Evolutionary conservation across 768 basidiomycete species (phyloP), one percentile per base, ranked within the genome.

Genomic region (Suillus variegatus): DNA sequence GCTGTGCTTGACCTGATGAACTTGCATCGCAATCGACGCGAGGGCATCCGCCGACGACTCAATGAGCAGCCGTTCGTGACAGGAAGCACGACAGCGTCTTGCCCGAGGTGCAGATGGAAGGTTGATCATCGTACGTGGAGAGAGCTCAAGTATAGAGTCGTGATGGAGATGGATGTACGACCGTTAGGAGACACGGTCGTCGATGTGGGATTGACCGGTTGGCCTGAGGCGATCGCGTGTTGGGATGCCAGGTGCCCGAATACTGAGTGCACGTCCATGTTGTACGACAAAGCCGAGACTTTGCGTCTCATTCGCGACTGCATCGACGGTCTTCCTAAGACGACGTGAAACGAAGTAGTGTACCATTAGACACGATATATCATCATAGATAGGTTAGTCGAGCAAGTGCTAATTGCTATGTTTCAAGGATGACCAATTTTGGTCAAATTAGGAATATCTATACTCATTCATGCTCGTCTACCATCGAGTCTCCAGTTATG

Each of bases 51-150:
- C 40, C 73, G 74, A 66, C 81, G 83, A 40, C 78, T 90, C 5
- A 79, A 86, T 67, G 81, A 84, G 41, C 78, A 86, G 1, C 88
- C 88, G 4, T 89, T 90, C 74, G 86, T 89, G 46, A 76, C 75
- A 36, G 75, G 81, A 25, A 82, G 71, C 38, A 85, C 85, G 4
- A 6, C 43, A 56, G 64, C 73, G 3, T 64, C 40, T 22, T 90
- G 88, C 69, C 79, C 81, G 35, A 76, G 82, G 52, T 90, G 88
- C 73, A 76, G 81, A 44, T 74, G 74, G 3, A 47, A 69, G 22
- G 82, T 86, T 49, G 84, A 86, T 66, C 87, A 89, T 72, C 80
- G 83, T 61, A 85, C 86, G 7, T 89, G 88, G 88, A 80, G 86
- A 68, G 86, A 88, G 71, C 79, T 90, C 63, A 89, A 89, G 71